Evolutionary conservation across 306 rosid species (phyloP).

Genomic region (cucumber (Cucumis sativus)): Cucumber_9930_V3 NC_026661.2:21381001-21381500

Average conservation of each 20-base stretch:
- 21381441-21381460: slow-evolving; percentile 91
- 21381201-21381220: not conserved
- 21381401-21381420: slow-evolving; percentile 32
- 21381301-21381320: slow-evolving; percentile 47
- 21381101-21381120: slow-evolving; percentile 88
- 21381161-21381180: slow-evolving; percentile 22
- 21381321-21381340: not conserved
- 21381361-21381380: not conserved
- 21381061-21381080: not conserved
- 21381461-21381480: slow-evolving; percentile 99
- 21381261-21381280: slow-evolving; percentile 84
- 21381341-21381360: not conserved
- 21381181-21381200: slow-evolving; percentile 1
- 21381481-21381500: slow-evolving; percentile 17
- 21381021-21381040: not conserved
- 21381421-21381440: slow-evolving; percentile 60
- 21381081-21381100: slow-evolving; percentile 42
- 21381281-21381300: slow-evolving; percentile 51
- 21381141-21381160: slow-evolving; percentile 67
- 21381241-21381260: slow-evolving; percentile 80
- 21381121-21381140: slow-evolving; percentile 63
- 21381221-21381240: not conserved
- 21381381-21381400: not conserved
- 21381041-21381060: not conserved
- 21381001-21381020: slow-evolving; percentile 44